Evolutionary conservation across 2,329 filamentous ascomycete genomes (phyloP), one percentile per base, ranked within the genome.

Genomic region (Colletotrichum phormii): DNA sequence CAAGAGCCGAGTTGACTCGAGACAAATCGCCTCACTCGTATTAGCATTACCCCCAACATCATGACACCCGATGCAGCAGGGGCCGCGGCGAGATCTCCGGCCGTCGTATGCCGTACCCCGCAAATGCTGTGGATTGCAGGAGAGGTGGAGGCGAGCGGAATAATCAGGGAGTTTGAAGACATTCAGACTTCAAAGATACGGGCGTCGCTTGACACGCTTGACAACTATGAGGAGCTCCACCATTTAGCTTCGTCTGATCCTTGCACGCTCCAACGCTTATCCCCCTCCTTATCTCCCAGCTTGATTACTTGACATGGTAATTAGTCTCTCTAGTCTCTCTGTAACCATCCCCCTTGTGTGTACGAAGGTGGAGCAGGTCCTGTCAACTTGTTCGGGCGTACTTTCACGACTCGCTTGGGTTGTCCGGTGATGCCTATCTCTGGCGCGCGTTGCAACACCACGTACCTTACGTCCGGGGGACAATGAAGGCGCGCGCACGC

Each of bases 171-270:
- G 35, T 46, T 24, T 42, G 37, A 42, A 42, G 66, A 51, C 59
- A 64, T 64, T 69, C 66, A 64, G 66, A 69, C 37, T 42, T 42
- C 13, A 18, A 8, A 42, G 66, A 64, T 69, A 69, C 59, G 59
- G 66, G 37, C 59, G 35, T 58, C 26, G 49, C 64, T 51, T 64
- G 59, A 64, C 59, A 64, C 26, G 49, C 64, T 51, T 64, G 59
- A 64, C 59, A 64, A 51, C 33, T 64, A 42, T 42, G 37, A 42
- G 66, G 66, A 69, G 66, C 66, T 69, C 66, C 66, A 69, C 66
- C 66, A 57, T 69, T 64, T 69, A 69, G 66, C 66, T 69, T 64
- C 51, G 51, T 58, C 60, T 37, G 35, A 69, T 64, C 60, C 66
- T 64, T 64, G 66, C 61, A 42, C 15, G 8, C 33, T 29, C 65